Evolutionary conservation across 371 early-diverging fungal genomes (phyloP).

Genomic region (Rhizopus arrhizus): DNA sequence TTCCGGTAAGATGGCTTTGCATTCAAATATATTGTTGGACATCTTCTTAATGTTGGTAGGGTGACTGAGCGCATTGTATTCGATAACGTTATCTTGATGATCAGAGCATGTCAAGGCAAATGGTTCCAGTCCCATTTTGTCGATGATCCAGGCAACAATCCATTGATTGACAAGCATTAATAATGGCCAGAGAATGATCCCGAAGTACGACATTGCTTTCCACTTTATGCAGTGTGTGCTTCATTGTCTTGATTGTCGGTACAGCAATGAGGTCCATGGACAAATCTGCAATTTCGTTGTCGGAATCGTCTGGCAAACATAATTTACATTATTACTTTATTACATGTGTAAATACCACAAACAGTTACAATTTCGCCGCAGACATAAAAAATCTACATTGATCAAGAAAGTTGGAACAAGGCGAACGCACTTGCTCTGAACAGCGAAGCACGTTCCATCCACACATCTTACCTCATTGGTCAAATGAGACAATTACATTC

Average conservation of each 20-base stretch:
- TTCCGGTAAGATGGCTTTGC: background rate
- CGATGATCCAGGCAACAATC: slow-evolving; percentile 8
- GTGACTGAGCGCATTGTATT: slow-evolving; percentile 11
- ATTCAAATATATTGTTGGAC: background rate
- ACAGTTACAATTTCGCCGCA: too few relatives aligned
- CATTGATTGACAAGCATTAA: slow-evolving; percentile 11
- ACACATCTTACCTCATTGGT: too few relatives aligned
- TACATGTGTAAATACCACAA: too few relatives aligned
- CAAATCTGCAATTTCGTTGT: too few relatives aligned
- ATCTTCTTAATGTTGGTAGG: background rate
- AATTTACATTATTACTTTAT: too few relatives aligned
- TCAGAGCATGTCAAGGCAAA: slow-evolving; percentile 6
- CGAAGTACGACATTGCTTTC: slow-evolving; percentile 4
- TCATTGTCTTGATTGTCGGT: background rate
- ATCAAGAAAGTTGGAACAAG: too few relatives aligned
- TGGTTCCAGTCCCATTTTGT: slow-evolving; percentile 8
- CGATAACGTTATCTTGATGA: slow-evolving; percentile 7
- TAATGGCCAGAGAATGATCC: slow-evolving; percentile 8
- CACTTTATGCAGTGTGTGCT: slow-evolving; percentile 5
- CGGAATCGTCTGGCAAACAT: too few relatives aligned
- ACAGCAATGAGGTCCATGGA: background rate
- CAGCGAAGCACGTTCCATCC: too few relatives aligned
- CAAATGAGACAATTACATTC: too few relatives aligned
- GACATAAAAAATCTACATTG: too few relatives aligned
- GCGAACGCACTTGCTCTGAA: too few relatives aligned